Base-by-base conservation (phyloP, 2,329 filamentous ascomycete genomes). In the Penicillium sp. region DNA sequence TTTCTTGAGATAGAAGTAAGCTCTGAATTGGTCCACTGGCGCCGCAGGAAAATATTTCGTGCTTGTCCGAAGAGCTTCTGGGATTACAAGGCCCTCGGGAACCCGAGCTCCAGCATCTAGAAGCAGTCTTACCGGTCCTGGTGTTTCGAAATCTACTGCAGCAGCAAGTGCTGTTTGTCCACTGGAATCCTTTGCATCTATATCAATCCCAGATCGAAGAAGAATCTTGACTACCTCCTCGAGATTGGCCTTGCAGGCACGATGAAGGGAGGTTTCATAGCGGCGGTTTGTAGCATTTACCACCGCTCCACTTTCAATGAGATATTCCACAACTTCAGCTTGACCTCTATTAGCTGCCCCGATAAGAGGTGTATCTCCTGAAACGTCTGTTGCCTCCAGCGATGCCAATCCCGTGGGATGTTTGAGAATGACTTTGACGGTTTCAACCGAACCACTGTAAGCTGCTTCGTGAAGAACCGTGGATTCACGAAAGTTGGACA, bases 391-490 rank as follows among this genome's bases (percentile, higher is more conserved):
- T 2, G 18, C 46, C 13, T 48, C 46, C 27, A 48, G 34, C 5
- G 29, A 19, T 2, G 35, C 10, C 2, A 11, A 7, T n/a, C 36
- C 46, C 7, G 26, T 26, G 4, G 46, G 18, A 26, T 40, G 36
- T 6, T 16, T 16, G 2, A 48, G 11, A 23, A 48, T 41, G 2
- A 48, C 38, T 30, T 48, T 48, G 5, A 48, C 46, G 0, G 46
- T 48, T 10, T 48, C 46, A 14, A 48, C 36, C 16, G 46, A 48
- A 11, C 46, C 36, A 26, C 46, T 48, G 29, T 41, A 48, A 13
- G 46, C 46, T 30, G 46, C 46, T 34, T 48, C 36, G 23, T 48
- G 46, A n/a, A 48, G 46, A 30, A 18, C 35, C 8, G 46, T 48
- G 11, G 5, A 40, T 4, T 41, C 39, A 18, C 27, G 46, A 16